Base-by-base conservation (phyloP, 2,329 filamentous ascomycete species). In the Colletotrichum trifolii region DNA sequence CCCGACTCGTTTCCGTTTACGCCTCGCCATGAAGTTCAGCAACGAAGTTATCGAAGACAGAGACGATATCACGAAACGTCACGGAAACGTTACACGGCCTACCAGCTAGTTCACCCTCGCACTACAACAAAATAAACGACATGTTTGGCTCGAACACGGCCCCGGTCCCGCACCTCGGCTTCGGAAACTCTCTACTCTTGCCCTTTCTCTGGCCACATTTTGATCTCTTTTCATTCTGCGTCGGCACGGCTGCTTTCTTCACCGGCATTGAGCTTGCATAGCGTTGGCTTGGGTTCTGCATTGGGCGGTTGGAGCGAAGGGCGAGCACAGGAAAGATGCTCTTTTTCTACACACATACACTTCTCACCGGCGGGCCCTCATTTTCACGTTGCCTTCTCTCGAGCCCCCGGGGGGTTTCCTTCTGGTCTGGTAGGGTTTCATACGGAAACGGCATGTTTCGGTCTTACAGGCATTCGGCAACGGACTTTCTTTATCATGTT, bases 41-140 rank as follows among this genome's bases (percentile, higher is more conserved):
- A 69, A 69, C 66, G 68, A 74, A 73, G 62, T 70, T 72, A 72
- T 69, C 71, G 71, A 75, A 75, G 75, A 75, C 71, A 69, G 56
- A 70, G 68, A 66, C 54, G 64, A 66, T 60, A 64, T 66, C 53
- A 66, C 64, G 64, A 64, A 57, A 54, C 60, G 48, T 49, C 47
- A 63, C 25, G 52, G 46, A 62, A 46, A 59, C 49, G 25, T 64
- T 64, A 49, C 11, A 66, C 64, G 64, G 64, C 64, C 60, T 64
- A 50, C 50, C 35, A 48, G 48, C 54, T 45, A 46, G 47, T 49
- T 8, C 47, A 55, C 33, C 52, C 56, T 40, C 33, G 42, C 59
- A 53, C 52, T 53, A 49, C 59, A 38, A 64, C 45, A 15, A 45
- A 5, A 25, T 25, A 25, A 63, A 54, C 60, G 54, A 54, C 49